Base-by-base conservation (phyloP, 345 rosid species). In the Heritiera fomes region DNA sequence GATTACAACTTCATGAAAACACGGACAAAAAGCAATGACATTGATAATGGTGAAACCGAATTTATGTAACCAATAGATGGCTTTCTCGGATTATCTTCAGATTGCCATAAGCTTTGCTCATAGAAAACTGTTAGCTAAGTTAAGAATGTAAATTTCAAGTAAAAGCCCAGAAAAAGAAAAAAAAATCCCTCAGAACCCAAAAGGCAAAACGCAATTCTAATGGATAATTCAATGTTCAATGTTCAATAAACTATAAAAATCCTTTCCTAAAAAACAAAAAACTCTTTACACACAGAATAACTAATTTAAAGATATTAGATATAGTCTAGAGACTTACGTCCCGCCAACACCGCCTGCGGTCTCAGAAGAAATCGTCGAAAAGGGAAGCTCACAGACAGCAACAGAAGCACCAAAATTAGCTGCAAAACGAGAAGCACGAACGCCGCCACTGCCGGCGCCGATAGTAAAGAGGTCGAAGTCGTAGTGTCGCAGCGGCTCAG, bases 391-490 rank as follows among this genome's bases (percentile, higher is more conserved):
- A 71, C 99, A 95, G 53, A 95, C 88, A 75, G 99, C 99, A 64
- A 91, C 99, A 52, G 93, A 82, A 40, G 97, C 97, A 17, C 98
- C 99, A 67, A 87, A 90, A 88, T 87, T 89, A 73, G 99, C 82
- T 6, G 97, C 94, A 72, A 93, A 93, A 52, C 98, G 98, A 50
- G 98, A 92, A 55, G 97, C 99, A 8, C 99, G 97, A 82, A 95
- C 98, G 15, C 98, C 98, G 49, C 98, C 99, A 74, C 98, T 93
- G 2, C 98, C 99, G 6, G 98, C 99, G 72, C 98, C 99, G 63
- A 95, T 87, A 45, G 99, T 95, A 87, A 95, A 95, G 79, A 95
- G 96, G 86, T 93, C 99, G 78, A 90, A 95, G 81, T 95, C 98
- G 81, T 89, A 95, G 72, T 79, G 86, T 67, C 86, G 89, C 6